Base-by-base conservation (phyloP, 768 basidiomycete species). In the Inosperma sp. region DNA sequence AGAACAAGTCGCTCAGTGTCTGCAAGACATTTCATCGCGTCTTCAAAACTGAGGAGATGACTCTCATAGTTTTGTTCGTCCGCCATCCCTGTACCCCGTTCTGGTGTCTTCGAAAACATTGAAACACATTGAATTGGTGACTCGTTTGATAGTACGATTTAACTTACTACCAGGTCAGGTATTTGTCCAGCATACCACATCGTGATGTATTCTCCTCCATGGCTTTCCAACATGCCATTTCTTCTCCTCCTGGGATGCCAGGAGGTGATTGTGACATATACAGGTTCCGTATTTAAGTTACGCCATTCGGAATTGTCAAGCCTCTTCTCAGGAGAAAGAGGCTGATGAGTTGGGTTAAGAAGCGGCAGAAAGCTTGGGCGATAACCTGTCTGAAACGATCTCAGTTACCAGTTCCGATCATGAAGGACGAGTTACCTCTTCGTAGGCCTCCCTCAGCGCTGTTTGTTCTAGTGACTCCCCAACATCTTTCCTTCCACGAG, bases 391-490 rank as follows among this genome's bases (percentile, higher is more conserved):
- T 82, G 55, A 7, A 22, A 21, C 17, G 19, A 19, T 33, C 14
- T 46, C 10, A 56, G 22, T n/a, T 19, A 22, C 27, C 19, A 25
- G 34, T 30, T 48, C 23, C 39, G 42, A 21, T 16, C 27, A 51
- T 21, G 37, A 22, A 17, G 12, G 29, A 4, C 13, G n/a, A 54
- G 67, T 31, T 51, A 82, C 83, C 77, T 85, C 83, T 60, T 86
- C 83, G 59, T 82, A 79, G 4, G 79, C 83, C 65, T 86, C 84
- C 37, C 84, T 67, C 33, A 85, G 62, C 0, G 79, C 83, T 0
- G 83, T 61, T 39, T 74, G 62, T 59, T 84, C 83, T 22, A 84
- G 61, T 2, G 74, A 75, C 68, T 87, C 84, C 5, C 82, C 82
- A 0, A 79, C 56, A 61, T 87, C 84, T 62, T 86, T 87, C 39